Percentiles rank a stretch among this genome's conserved stretches.
phyloP scores from a whole-genome alignment of 768 basidiomycete species.

The Tephrocybe rancida region DNA sequence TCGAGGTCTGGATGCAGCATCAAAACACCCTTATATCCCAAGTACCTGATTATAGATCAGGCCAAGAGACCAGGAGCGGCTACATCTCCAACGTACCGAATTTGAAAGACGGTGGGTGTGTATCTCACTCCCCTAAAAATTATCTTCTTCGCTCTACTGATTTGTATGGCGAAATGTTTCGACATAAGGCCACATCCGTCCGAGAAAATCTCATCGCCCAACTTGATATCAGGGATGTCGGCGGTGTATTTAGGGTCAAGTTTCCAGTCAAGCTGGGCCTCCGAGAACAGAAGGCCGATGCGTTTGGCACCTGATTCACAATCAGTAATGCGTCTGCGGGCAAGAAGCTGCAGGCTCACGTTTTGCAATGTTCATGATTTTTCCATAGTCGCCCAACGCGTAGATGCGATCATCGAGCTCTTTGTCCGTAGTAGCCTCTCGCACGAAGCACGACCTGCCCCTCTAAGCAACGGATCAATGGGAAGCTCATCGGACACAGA shows the following conservation, averaged over 20 bases:
- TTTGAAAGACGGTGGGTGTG: conserved; percentile 64
- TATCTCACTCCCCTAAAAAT: conserved; percentile 58
- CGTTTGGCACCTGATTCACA: conserved; percentile 58
- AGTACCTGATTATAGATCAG: conserved; percentile 43
- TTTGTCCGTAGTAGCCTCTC: conserved; percentile 51
- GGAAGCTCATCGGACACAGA: neutral
- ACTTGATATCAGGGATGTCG: conserved; percentile 63
- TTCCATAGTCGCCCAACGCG: conserved; percentile 55
- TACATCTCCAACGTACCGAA: conserved; percentile 58
- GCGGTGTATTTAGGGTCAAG: conserved; percentile 49
- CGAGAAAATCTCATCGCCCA: conserved; percentile 61
- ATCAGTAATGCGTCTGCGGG: neutral
- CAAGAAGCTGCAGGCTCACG: conserved; percentile 34
- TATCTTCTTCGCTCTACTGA: conserved; percentile 57
- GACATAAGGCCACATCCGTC: conserved; percentile 74
- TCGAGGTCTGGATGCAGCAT: conserved; percentile 69
- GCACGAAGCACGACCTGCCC: conserved; percentile 64
- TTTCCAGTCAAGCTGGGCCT: conserved; percentile 58
- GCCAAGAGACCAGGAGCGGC: neutral
- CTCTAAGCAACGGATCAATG: conserved; percentile 35
- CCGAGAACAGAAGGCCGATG: conserved; percentile 68
- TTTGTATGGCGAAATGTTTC: conserved; percentile 46
- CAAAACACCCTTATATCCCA: conserved; percentile 73
- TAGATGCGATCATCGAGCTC: conserved; percentile 65
- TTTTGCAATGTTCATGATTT: conserved; percentile 67